Conservation (phyloP, 768 basidiomycete genomes). For the Suillus sp. region DNA sequence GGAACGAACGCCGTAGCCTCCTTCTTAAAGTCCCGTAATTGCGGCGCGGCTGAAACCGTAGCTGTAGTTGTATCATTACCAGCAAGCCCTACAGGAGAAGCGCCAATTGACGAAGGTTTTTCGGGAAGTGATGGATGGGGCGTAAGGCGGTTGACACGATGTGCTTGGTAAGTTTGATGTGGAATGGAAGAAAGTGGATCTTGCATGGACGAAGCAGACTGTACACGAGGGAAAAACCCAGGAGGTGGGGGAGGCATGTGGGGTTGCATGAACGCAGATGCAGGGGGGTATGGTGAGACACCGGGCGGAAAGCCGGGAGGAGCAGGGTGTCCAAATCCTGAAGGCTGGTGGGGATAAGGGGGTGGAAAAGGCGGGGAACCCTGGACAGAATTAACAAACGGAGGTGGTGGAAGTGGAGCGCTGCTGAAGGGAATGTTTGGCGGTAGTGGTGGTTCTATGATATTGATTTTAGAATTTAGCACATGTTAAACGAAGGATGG, state of each 20-base stretch:
- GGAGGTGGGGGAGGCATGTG: slow-evolving; percentile 51
- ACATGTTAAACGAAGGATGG: not conserved
- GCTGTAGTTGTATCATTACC: slow-evolving; percentile 52
- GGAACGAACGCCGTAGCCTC: slow-evolving; percentile 95
- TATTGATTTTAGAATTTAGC: slow-evolving; percentile 5
- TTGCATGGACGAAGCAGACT: slow-evolving; percentile 58
- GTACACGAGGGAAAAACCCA: slow-evolving; percentile 63
- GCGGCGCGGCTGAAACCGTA: slow-evolving; percentile 80
- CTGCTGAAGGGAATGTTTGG: not conserved
- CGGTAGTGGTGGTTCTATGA: slow-evolving; percentile 16
- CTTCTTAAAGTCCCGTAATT: slow-evolving; percentile 91
- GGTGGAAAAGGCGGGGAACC: slow-evolving; percentile 23
- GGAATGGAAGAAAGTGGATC: slow-evolving; percentile 78
- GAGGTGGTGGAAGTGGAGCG: slow-evolving; percentile 28
- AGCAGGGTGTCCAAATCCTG: slow-evolving; percentile 18
- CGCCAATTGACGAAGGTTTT: slow-evolving; percentile 42
- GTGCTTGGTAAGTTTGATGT: slow-evolving; percentile 77
- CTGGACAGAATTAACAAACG: slow-evolving; percentile 11
- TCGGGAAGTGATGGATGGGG: slow-evolving; percentile 47
- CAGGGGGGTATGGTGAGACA: slow-evolving; percentile 29
- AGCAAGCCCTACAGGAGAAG: slow-evolving; percentile 31
- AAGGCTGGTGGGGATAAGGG: slow-evolving; percentile 22
- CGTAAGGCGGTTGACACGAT: slow-evolving; percentile 48
- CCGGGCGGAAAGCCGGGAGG: slow-evolving; percentile 20
- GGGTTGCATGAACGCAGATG: slow-evolving; percentile 29